Percentiles rank a stretch among this genome's conserved stretches.
Conservation (phyloP, 306 rosid genomes). For the Cucurbita maxima region DNA sequence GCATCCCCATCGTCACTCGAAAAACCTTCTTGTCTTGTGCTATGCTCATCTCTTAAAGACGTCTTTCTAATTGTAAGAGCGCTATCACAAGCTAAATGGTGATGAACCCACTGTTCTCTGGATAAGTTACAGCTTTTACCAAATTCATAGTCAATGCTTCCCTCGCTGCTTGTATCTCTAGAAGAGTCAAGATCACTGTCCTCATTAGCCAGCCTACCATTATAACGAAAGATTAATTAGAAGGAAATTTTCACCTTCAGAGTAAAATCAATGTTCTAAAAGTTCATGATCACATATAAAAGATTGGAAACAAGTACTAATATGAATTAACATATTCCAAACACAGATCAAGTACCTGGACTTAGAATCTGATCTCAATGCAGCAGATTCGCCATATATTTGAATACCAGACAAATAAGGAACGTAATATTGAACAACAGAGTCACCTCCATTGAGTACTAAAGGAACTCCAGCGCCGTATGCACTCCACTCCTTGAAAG, state of each 20-base stretch:
- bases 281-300: not conserved
- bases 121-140: constrained; percentile 23
- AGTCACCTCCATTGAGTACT: constrained; percentile 47
- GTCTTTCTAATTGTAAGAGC: constrained; percentile 23
- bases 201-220: constrained; percentile 37
- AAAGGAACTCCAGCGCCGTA: constrained; percentile 93
- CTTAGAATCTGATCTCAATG: constrained; percentile 26
- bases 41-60: constrained; percentile 28
- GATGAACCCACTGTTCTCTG: constrained; percentile 19
- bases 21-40: constrained; percentile 31
- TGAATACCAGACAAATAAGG: constrained; percentile 87
- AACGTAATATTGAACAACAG: constrained; percentile 79
- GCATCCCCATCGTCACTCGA: constrained; percentile 65
- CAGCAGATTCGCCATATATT: constrained; percentile 49
- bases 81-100: constrained; percentile 16
- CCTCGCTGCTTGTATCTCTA: constrained; percentile 72
- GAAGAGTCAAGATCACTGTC: constrained; percentile 48
- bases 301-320: not conserved
- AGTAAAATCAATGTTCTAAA: not conserved
- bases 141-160: constrained; percentile 59
- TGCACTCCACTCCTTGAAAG: constrained; percentile 84
- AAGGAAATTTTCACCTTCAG: not conserved
- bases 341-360: constrained; percentile 33
- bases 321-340: not conserved
- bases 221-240: constrained; percentile 3